phyloP scores from a whole-genome alignment of 169 alveolate species.

The Plasmodium inui region DNA sequence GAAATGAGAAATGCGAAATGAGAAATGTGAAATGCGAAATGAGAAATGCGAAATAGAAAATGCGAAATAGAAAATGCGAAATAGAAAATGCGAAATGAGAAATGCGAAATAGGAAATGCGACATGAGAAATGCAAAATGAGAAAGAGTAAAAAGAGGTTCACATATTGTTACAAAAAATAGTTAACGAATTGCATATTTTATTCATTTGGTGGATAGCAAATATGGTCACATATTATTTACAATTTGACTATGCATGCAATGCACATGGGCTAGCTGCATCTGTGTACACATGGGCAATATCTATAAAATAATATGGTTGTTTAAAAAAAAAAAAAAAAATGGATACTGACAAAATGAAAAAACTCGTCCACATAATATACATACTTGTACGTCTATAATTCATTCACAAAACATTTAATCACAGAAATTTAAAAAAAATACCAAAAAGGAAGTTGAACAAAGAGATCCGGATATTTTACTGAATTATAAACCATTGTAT shows the following conservation, averaged over 20 bases:
- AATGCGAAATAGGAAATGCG: no score
- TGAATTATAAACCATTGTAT: slow-evolving; percentile 36
- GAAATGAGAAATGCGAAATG: background rate
- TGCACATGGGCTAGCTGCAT: background rate
- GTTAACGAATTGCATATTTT: background rate
- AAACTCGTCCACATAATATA: background rate
- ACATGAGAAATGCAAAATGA: background rate
- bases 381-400: background rate
- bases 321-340: background rate
- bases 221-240: slow-evolving; percentile 1
- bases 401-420: slow-evolving; percentile 10
- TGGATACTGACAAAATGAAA: slow-evolving; percentile 1
- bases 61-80: no score
- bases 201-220: background rate
- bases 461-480: background rate
- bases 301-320: background rate
- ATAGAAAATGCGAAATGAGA: no score
- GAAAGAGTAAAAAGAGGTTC: background rate
- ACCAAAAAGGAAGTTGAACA: background rate
- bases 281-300: background rate
- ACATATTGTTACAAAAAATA: background rate
- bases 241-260: background rate
- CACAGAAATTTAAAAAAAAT: slow-evolving; percentile 42
- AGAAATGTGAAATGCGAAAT: no score
- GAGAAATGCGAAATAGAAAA: no score